Percentiles rank a stretch among this genome's conserved stretches.
These are phyloP conservation scores for Cordyceps fumosorosea DNA, from an alignment of 2,329 filamentous ascomycete genomes.

Conservation along the genomic window DNA sequence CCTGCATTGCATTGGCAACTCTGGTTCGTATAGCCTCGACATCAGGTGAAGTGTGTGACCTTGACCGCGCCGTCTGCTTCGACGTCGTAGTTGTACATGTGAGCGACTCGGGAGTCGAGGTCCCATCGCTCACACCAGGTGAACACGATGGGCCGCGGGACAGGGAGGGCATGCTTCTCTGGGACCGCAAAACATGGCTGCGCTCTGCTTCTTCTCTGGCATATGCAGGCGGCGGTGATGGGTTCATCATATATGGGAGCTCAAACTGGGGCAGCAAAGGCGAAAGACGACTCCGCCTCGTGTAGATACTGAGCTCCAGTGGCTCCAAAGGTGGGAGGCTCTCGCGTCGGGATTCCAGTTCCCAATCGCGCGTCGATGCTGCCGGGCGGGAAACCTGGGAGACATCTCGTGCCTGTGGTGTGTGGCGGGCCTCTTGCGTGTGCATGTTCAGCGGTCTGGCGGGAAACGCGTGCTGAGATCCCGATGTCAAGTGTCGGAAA, in stretches of 20 bases:
- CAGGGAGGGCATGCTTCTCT: constrained; percentile 15
- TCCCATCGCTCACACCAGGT: neutral
- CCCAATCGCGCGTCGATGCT: neutral
- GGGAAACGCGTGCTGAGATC: constrained; percentile 17
- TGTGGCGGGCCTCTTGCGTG: constrained; percentile 28
- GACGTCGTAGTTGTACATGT: constrained; percentile 20
- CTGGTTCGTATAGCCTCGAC: constrained; percentile 48
- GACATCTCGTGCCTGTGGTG: constrained; percentile 13
- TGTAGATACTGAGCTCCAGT: constrained; percentile 50
- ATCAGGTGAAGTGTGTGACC: constrained; percentile 39
- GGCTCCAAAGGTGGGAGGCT: constrained; percentile 24
- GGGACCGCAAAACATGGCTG: constrained; percentile 16
- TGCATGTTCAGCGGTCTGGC: neutral
- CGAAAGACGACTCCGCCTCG: constrained; percentile 38
- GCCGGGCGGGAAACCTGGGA: neutral
- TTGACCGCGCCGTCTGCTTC: constrained; percentile 33
- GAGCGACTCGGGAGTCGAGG: neutral
- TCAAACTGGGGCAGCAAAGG: constrained; percentile 49
- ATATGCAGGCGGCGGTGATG: constrained; percentile 33
- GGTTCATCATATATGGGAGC: constrained; percentile 27
- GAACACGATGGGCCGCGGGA: constrained; percentile 42
- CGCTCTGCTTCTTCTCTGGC: constrained; percentile 27
- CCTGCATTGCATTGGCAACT: constrained; percentile 50
- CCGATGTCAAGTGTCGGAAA: constrained; percentile 52
- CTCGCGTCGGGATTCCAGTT: constrained; percentile 15